Base-by-base conservation (phyloP, 208 protist species). In the Porcisia deanei region DNA sequence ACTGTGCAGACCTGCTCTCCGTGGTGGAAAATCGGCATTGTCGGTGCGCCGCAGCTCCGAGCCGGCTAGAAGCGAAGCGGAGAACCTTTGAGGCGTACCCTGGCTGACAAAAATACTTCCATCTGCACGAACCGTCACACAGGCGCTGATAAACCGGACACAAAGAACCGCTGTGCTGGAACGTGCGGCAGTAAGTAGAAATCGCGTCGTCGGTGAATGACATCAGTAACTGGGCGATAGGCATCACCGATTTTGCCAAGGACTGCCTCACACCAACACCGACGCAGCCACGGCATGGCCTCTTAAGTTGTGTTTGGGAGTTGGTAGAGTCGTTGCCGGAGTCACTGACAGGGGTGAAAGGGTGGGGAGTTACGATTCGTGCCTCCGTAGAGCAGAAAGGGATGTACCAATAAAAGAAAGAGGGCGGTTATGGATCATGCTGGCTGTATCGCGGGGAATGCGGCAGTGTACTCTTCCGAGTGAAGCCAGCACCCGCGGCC, bases 51-150 rank as follows among this genome's bases (percentile, higher is more conserved):
- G 52, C 63, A 6, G 3, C 37, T 34, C 68, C 54, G 9, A 14
- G 25, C 76, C 77, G 43, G 58, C 73, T 49, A 79, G 76, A 34
- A 80, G 78, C 8, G 83, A 65, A 0, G 49, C 54, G 10, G 84
- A 71, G 34, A 87, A 85, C 3, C 52, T 59, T 22, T 86, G 59
- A 1, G 82, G 75, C n/a, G 65, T 75, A 43, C 71, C 73, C 49
- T 74, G 43, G 25, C 37, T 7, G n/a, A 53, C 47, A 25, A 79
- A 37, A 37, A 75, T 69, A n/a, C 55, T 34, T 47, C 73, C 77
- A 39, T 85, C 81, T 16, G 60, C 63, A 18, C 63, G 71, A 61
- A 43, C 52, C 4, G 57, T 61, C 34, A 64, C 55, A 45, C 47
- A 57, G 39, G 57, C 43, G 59, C 63, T 55, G n/a, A 25, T 64